Evolutionary conservation across 164 flowering plant genomes (phyloP), one percentile per base, ranked within the genome.

Genomic region (Malania oleifera): DNA sequence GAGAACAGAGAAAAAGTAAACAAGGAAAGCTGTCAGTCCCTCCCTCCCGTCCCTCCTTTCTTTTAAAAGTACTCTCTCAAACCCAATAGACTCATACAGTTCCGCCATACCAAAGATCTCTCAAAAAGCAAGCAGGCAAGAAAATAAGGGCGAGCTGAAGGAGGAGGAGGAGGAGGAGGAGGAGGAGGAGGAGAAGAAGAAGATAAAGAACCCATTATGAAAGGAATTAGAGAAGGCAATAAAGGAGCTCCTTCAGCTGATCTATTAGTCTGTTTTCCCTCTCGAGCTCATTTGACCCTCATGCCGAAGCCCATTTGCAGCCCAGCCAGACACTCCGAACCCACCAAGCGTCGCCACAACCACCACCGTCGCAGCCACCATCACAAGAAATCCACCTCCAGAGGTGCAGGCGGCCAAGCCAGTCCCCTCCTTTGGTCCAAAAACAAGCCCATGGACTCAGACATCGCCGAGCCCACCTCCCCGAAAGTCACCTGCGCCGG

Each of bases 401-500:
- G 71, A 19, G 65, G 64, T 29, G 61, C 65, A 10, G 61, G 34
- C 8, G 67, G 72, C 26, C 71, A 64, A 28, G 78, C 70, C 7
- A 82, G 95, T 52, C 96, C 89, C 11, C 68, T 80, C 7, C 49
- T 80, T 37, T 78, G 85, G 85, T 71, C 81, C 10, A 86, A 81
- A 51, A 63, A 61, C 35, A 91, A 80, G 72, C 60, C 70, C 2
- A 66, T 54, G 41, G 74, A 52, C 13, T 52, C 78, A 2, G 86
- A 86, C 1, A 74, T 77, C 2, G 23, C 77, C 1, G 95, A 89
- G 62, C 98, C 96, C 19, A 84, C 89, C 0, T 87, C 91, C 0
- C 96, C 98, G 0, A 89, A 92, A 67, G 98, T 92, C n/a, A 89
- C 96, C 8, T 92, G 96, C 46, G 86, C 87, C 0, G 98, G 98